Evolutionary conservation across 2,329 filamentous ascomycete genomes (phyloP), one percentile per base, ranked within the genome.

Genomic region (Fusarium anguioides): DNA sequence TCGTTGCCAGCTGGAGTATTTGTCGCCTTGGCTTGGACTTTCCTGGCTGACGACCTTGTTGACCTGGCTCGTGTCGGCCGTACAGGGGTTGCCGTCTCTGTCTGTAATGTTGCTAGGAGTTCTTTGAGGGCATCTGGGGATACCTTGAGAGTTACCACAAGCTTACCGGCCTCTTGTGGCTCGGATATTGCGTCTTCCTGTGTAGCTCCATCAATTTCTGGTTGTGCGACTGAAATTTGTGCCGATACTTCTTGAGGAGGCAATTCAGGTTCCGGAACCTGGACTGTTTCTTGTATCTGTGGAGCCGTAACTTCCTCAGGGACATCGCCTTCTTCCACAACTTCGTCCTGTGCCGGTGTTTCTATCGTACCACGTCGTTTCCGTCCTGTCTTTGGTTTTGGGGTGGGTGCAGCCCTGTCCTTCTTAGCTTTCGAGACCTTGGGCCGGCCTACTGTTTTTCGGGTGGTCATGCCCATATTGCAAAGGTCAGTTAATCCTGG

Each of bases 401-500:
- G 24, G 2, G 23, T 33, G 10, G 50, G 20, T 15, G 40, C 6
- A 12, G 50, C 14, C 33, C 56, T 68, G 21, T 60, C 54, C 18
- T 68, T 68, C 46, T 51, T 66, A 10, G 31, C 35, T 18, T 57
- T 61, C 14, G 23, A n/a, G 27, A 61, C 68, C 27, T 46, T 70
- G 0, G 70, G 71, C 3, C 76, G 74, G 6, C 78, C 77, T 23
- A 66, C 72, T 18, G 53, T 69, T 51, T 72, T 76, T 10, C 62
- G 70, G 14, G 64, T 58, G 9, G 59, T 47, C 23, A 59, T 61
- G 44, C 57, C 74, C 60, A 31, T 72, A 29, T 37, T 76, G 70
- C 50, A 77, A 49, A 71, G 71, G 48, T 60, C 70, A 27, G 60
- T 73, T 62, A 69, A 74, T n/a, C 55, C 39, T 21, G 45, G 37